Conservation (phyloP, 306 rosid genomes). For the Hylodesmum podocarpum region DNA sequence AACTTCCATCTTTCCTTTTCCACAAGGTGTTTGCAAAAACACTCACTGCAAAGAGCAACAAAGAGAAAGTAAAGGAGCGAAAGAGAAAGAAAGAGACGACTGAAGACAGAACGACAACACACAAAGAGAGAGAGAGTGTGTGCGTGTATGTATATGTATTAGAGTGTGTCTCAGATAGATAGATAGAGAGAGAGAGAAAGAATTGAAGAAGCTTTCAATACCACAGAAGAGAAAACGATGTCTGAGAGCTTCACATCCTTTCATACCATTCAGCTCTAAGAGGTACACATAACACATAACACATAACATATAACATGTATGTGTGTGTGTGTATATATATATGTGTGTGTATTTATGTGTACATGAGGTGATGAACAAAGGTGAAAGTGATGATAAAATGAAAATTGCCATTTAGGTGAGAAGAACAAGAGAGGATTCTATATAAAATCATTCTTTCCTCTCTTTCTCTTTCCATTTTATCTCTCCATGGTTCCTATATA, state of each 20-base stretch:
- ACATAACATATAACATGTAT: neutral
- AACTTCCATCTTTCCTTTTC: slow-evolving; percentile 60
- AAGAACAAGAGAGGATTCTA: slow-evolving; percentile 24
- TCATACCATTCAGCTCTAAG: slow-evolving; percentile 66
- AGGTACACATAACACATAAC: slow-evolving; percentile 47
- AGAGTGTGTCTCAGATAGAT: slow-evolving; percentile 14
- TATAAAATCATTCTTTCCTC: neutral
- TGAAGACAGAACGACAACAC: slow-evolving; percentile 67
- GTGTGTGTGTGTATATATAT: neutral
- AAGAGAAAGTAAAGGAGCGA: slow-evolving; percentile 49
- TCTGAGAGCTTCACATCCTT: slow-evolving; percentile 72
- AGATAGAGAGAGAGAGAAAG: slow-evolving; percentile 16
- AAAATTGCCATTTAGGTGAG: slow-evolving; percentile 29
- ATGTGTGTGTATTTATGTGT: neutral
- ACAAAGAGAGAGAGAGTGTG: slow-evolving; percentile 26
- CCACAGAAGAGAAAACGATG: slow-evolving; percentile 79
- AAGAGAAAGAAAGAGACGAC: slow-evolving; percentile 70
- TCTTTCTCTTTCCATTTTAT: slow-evolving; percentile 4
- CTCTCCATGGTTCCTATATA: neutral
- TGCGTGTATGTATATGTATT: slow-evolving; percentile 9
- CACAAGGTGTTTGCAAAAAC: slow-evolving; percentile 65
- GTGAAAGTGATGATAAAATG: slow-evolving; percentile 54
- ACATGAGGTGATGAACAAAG: slow-evolving; percentile 38
- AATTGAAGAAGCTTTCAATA: slow-evolving; percentile 70
- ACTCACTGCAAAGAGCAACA: slow-evolving; percentile 58